A percentile compares a stretch with the other conserved stretches of the same genome.
phyloP scores from a whole-genome alignment of 805 yeast genomes.

The Zygosaccharomyces siamensis region DNA sequence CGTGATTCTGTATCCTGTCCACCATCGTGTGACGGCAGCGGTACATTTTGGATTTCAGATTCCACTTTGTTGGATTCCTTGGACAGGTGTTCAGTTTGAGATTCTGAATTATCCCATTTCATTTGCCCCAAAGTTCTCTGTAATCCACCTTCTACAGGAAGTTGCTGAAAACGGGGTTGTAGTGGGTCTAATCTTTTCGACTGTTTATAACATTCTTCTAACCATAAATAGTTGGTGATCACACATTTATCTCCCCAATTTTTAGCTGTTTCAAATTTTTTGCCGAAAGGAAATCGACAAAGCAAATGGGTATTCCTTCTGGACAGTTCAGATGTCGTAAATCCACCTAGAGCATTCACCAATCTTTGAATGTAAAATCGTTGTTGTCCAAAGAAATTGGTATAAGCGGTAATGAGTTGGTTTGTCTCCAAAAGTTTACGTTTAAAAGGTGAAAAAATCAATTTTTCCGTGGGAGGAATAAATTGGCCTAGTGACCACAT shows the following conservation, averaged over 20 bases:
- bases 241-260: constrained; percentile 47
- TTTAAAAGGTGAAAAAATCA: constrained; percentile 67
- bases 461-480: constrained; percentile 48
- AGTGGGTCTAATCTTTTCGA: constrained; percentile 17
- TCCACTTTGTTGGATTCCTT: not conserved
- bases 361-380: constrained; percentile 64
- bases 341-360: constrained; percentile 67
- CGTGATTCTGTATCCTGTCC: not conserved
- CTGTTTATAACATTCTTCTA: constrained; percentile 64
- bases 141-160: constrained; percentile 16
- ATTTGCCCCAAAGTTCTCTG: constrained; percentile 11
- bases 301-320: constrained; percentile 67
- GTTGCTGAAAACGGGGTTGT: constrained; percentile 10
- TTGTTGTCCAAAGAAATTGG: constrained; percentile 84
- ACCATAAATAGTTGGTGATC: constrained; percentile 75
- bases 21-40: not conserved
- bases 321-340: constrained; percentile 60
- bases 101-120: not conserved
- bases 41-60: not conserved
- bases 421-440: constrained; percentile 47
- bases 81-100: not conserved
- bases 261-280: constrained; percentile 67
- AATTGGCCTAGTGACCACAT: constrained; percentile 53
- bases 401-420: constrained; percentile 55
- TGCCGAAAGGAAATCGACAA: constrained; percentile 62